phyloP scores from a whole-genome alignment of 306 rosid genomes.

The Hippophae rhamnoides region DNA sequence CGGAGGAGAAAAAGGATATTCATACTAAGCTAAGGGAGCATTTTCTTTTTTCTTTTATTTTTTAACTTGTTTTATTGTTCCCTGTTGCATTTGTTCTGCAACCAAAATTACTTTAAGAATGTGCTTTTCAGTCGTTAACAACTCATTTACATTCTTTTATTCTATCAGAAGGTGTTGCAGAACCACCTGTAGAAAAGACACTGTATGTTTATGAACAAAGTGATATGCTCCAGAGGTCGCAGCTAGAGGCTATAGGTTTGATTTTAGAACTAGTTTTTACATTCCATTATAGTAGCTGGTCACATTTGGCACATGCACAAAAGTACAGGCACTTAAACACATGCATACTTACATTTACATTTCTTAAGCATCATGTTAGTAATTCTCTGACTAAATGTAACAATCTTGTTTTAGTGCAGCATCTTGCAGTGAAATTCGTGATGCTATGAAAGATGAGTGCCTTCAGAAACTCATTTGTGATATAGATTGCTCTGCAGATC shows the following conservation, averaged over 20 bases:
- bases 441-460: constrained; percentile 47
- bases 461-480: constrained; percentile 49
- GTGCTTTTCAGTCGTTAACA: too few relatives aligned
- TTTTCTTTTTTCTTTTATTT: too few relatives aligned
- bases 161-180: constrained; percentile 33
- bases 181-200: constrained; percentile 35
- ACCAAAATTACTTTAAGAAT: too few relatives aligned
- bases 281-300: neutral
- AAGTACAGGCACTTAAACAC: neutral
- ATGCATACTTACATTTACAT: neutral
- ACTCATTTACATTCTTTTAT: neutral
- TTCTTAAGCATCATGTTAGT: constrained; percentile 1
- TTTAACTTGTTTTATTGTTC: neutral
- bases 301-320: neutral
- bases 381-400: neutral
- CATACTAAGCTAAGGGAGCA: too few relatives aligned
- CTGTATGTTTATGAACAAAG: constrained; percentile 32
- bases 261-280: constrained; percentile 6
- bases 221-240: constrained; percentile 41
- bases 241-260: constrained; percentile 68
- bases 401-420: constrained; percentile 36
- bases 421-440: constrained; percentile 57
- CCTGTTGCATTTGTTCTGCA: neutral
- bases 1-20: too few relatives aligned
- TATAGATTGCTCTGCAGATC: constrained; percentile 49